Percentiles rank a stretch among this genome's conserved stretches.
These are phyloP conservation scores for Wickerhamiella sorbophila DNA, from an alignment of 805 yeast species.

Conservation along the genomic window DNA sequence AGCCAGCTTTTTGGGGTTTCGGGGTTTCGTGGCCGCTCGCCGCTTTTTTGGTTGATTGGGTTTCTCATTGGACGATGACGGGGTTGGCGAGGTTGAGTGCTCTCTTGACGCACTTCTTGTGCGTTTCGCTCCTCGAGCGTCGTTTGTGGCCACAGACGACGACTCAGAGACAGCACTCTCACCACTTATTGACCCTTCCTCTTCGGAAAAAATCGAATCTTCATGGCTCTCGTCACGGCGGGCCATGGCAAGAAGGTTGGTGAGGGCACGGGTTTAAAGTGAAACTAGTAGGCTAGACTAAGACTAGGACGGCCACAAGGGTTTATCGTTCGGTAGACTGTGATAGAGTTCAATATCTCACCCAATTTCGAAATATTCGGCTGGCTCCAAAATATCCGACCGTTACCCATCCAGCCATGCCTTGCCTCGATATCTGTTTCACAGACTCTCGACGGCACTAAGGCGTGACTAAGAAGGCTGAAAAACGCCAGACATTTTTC, in stretches of 20 bases:
- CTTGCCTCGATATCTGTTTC: no score
- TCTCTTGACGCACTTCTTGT: no score
- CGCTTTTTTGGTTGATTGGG: background rate
- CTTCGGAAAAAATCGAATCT: background rate
- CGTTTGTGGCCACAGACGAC: no score
- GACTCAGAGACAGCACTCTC: background rate
- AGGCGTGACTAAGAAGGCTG: background rate
- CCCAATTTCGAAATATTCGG: no score
- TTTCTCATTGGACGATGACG: background rate
- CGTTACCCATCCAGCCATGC: no score
- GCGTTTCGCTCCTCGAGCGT: no score
- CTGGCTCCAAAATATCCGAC: no score
- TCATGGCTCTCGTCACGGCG: background rate
- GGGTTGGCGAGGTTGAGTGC: background rate
- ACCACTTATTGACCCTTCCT: background rate
- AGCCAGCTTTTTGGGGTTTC: conserved; percentile 4
- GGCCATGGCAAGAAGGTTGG: background rate
- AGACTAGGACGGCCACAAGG: no score
- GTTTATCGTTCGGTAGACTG: no score
- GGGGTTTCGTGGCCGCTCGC: background rate
- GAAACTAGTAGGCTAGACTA: no score
- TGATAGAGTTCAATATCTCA: no score
- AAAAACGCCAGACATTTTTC: background rate
- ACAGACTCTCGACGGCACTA: no score
- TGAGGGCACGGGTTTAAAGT: background rate